These are phyloP conservation scores for Microascus cirrosus DNA, from an alignment of 2,329 filamentous ascomycete species.

Conservation along the genomic window DNA sequence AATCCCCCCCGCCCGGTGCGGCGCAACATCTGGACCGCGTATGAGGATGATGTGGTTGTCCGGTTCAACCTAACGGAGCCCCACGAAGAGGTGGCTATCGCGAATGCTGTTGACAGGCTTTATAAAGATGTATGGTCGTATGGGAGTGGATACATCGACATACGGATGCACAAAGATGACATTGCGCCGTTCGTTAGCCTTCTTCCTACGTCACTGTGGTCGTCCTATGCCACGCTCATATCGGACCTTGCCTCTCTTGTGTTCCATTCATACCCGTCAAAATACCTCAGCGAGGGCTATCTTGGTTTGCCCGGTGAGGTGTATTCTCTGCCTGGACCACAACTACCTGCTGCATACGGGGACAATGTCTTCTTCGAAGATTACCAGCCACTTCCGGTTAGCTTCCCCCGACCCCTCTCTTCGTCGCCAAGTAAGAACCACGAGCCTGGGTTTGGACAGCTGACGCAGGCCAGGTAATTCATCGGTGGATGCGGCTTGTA, in stretches of 20 bases:
- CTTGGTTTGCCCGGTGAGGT: not conserved
- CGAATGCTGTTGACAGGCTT: constrained; percentile 62
- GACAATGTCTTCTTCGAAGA: constrained; percentile 82
- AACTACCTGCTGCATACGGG: constrained; percentile 9
- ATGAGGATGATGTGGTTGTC: constrained; percentile 75
- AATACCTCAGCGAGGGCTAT: not conserved
- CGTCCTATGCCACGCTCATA: constrained; percentile 64
- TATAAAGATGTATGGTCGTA: constrained; percentile 89
- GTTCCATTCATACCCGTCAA: constrained; percentile 59
- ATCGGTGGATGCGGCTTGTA: constrained; percentile 86
- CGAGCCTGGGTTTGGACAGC: not conserved
- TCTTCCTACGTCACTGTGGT: constrained; percentile 62
- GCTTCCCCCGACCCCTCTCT: not conserved
- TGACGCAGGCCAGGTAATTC: constrained; percentile 35
- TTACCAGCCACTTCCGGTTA: constrained; percentile 72
- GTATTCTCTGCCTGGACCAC: not conserved
- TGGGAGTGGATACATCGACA: constrained; percentile 71
- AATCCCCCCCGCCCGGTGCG: constrained; percentile 6
- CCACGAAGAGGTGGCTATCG: constrained; percentile 58
- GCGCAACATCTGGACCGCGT: constrained; percentile 24
- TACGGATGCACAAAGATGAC: constrained; percentile 65
- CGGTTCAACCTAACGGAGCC: constrained; percentile 68
- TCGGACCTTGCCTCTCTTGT: constrained; percentile 70
- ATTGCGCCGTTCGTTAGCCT: constrained; percentile 69
- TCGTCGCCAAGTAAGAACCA: not conserved